These are phyloP conservation scores for Ogataea trehalophila DNA, from an alignment of 805 yeast genomes.

Conservation along the genomic window DNA sequence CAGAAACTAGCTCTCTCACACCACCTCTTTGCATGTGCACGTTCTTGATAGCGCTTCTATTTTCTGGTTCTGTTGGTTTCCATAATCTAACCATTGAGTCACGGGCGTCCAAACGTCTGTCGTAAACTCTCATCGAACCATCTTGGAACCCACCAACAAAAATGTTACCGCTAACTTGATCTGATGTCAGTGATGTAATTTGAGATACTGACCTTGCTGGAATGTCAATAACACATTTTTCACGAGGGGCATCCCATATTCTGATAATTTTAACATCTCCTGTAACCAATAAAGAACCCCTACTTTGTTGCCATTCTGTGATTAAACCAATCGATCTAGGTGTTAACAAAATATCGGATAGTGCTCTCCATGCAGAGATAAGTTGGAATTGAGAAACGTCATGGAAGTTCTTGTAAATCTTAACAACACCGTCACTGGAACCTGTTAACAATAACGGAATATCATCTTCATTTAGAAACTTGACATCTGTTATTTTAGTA, in stretches of 20 bases:
- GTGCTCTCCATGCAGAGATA: slow-evolving; percentile 88
- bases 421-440: slow-evolving; percentile 90
- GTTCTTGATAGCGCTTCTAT: slow-evolving; percentile 45
- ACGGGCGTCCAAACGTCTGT: slow-evolving; percentile 77
- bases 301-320: slow-evolving; percentile 94
- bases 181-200: slow-evolving; percentile 87
- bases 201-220: slow-evolving; percentile 89
- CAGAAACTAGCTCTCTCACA: slow-evolving; percentile 80
- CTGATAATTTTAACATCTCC: slow-evolving; percentile 92
- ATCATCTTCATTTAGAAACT: slow-evolving; percentile 90
- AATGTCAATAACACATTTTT: slow-evolving; percentile 76
- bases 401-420: slow-evolving; percentile 75
- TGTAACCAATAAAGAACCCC: slow-evolving; percentile 86
- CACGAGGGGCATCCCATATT: slow-evolving; percentile 96
- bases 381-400: slow-evolving; percentile 50
- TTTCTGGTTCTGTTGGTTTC: slow-evolving; percentile 40
- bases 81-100: slow-evolving; percentile 84
- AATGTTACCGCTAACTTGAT: slow-evolving; percentile 89
- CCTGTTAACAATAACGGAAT: slow-evolving; percentile 80
- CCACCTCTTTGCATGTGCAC: slow-evolving; percentile 98
- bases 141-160: slow-evolving; percentile 92
- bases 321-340: slow-evolving; percentile 79
- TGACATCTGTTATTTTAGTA: slow-evolving; percentile 80
- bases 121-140: slow-evolving; percentile 84
- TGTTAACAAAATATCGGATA: slow-evolving; percentile 77